Evolutionary conservation across 176 grass and related monocot genomes (phyloP), one percentile per base, ranked within the genome.

Genomic region (Secale cereale): DNA sequence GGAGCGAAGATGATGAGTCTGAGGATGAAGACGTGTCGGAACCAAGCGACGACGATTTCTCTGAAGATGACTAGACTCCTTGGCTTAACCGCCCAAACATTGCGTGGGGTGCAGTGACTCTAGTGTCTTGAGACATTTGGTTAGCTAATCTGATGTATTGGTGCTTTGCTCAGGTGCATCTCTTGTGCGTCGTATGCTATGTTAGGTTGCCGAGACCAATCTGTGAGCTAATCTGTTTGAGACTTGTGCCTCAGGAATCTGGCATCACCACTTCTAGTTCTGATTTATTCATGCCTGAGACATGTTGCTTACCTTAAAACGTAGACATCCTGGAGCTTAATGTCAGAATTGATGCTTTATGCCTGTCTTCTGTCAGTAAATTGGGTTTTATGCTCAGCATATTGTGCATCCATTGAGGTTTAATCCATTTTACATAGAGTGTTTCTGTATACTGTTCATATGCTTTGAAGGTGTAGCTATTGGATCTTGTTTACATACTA

Each of bases 21-120:
- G 94, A 95, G 7, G 78, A 82, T 81, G 95, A 95, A 59, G 73
- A 76, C 56, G 82, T 77, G n/a, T 64, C 81, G 20, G 90, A 89
- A 4, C 3, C 89, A 5, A 86, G 36, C 10, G 87, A 86, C 56
- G 87, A 92, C 65, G 93, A 91, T 19, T 98, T 90, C 40, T 65
- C 86, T 4, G 78, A 83, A 43, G 81, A 89, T 5, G 87, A 91
- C 16, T 76, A 91, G 85, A 87, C 46, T 22, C 23, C 31, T 20
- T 78, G 33, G 23, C 43, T 65, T 28, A 36, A 50, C 20, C 5
- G 43, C 8, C 30, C 10, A n/a, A 22, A 36, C 19, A 62, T 11
- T 68, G 11, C 11, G 32, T 7, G 17, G 25, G 15, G n/a, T 22
- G 16, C 31, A 2, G 31, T 40, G 41, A 20, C 11, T 45, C 9